Conservation (phyloP, 345 rosid species). For the Gossypium ekmanianum region DNA sequence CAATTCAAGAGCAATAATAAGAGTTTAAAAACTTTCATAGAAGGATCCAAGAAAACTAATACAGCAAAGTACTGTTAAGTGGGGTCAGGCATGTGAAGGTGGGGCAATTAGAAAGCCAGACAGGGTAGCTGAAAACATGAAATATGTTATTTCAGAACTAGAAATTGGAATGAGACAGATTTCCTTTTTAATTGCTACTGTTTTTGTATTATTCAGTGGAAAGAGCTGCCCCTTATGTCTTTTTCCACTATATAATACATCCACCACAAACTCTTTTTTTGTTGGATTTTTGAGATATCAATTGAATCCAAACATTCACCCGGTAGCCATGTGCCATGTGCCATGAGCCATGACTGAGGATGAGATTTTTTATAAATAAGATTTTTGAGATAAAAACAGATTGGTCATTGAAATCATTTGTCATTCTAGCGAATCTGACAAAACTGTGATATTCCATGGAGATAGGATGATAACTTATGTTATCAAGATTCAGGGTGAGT, state of each 20-base stretch:
- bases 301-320: background rate
- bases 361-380: background rate
- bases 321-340: background rate
- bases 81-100: background rate
- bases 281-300: constrained; percentile 9
- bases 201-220: background rate
- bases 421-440: background rate
- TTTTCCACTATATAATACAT: constrained; percentile 5
- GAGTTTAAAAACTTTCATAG: too few species aligned
- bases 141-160: too few species aligned
- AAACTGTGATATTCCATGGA: background rate
- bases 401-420: background rate
- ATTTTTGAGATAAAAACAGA: background rate
- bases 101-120: too few species aligned
- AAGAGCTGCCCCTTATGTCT: background rate
- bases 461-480: background rate
- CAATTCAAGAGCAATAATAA: too few species aligned
- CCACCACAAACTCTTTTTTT: background rate
- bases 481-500: too few species aligned
- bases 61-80: background rate
- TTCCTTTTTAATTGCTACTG: background rate
- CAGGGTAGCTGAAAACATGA: too few species aligned
- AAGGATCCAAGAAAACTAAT: too few species aligned
- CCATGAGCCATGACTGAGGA: background rate
- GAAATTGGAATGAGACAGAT: background rate